Evolutionary conservation across 2,329 filamentous ascomycete species (phyloP).

Genomic region (Lasiodiplodia hormozganensis): DNA sequence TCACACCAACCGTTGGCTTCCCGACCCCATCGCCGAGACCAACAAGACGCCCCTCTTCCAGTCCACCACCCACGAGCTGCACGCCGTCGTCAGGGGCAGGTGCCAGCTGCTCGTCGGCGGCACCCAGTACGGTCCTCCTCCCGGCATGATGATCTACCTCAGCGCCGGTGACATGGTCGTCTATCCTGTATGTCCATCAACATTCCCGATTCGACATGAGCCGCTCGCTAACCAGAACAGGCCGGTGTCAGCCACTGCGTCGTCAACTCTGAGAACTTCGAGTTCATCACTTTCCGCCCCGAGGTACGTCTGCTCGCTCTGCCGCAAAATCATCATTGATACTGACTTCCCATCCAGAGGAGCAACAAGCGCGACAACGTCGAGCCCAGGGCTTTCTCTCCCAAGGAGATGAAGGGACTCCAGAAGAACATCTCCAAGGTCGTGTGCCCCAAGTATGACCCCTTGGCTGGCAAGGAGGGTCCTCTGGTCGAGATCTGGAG

Average conservation of each 20-base stretch:
- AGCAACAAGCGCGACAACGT: background rate
- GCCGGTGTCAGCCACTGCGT: conserved; percentile 28
- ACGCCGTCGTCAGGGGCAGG: conserved; percentile 4
- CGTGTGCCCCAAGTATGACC: conserved; percentile 8
- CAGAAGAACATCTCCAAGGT: conserved; percentile 16
- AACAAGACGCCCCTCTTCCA: conserved; percentile 15
- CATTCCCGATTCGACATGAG: background rate
- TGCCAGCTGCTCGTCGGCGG: conserved; percentile 14
- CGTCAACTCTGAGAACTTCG: conserved; percentile 19
- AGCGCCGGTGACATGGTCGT: conserved; percentile 17
- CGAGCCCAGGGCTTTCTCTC: background rate
- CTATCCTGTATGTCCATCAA: background rate
- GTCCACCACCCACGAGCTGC: conserved; percentile 6
- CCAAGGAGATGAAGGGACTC: conserved; percentile 5
- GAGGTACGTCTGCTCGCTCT: conserved; percentile 1
- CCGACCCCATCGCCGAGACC: background rate
- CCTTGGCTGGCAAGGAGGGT: conserved; percentile 27
- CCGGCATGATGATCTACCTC: conserved; percentile 16
- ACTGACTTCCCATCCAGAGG: conserved; percentile 2
- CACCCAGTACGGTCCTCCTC: background rate
- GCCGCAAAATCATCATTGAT: background rate
- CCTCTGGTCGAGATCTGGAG: conserved; percentile 33
- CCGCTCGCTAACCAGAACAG: background rate
- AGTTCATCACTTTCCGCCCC: conserved; percentile 13
- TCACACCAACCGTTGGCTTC: background rate